phyloP scores from a whole-genome alignment of 306 rosid species.

The Calophaca sinica region DNA sequence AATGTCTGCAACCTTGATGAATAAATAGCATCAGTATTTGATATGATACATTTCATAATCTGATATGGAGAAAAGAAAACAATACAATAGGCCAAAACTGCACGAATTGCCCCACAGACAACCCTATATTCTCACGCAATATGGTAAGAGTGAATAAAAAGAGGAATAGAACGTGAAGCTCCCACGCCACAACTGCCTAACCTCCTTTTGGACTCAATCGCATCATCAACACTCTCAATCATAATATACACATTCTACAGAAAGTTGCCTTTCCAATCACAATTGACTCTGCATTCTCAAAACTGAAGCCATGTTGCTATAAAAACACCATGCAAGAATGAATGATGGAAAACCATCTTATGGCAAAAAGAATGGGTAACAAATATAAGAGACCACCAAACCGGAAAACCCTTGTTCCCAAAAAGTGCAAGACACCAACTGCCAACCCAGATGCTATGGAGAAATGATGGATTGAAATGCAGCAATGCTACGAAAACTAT shows the following conservation, averaged over 20 bases:
- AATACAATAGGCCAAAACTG: slow-evolving; percentile 62
- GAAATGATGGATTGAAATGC: slow-evolving; percentile 74
- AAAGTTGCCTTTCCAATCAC: slow-evolving; percentile 58
- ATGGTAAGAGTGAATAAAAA: slow-evolving; percentile 30
- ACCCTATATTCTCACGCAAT: slow-evolving; percentile 63
- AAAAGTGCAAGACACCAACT: slow-evolving; percentile 49
- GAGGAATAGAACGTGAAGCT: slow-evolving; percentile 44
- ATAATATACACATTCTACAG: slow-evolving; percentile 78
- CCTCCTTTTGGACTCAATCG: slow-evolving; percentile 55
- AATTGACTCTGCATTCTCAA: slow-evolving; percentile 66
- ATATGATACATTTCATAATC: slow-evolving; percentile 51
- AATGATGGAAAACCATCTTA: slow-evolving; percentile 74
- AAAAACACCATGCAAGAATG: slow-evolving; percentile 63
- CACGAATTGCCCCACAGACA: slow-evolving; percentile 62
- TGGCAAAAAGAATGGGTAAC: slow-evolving; percentile 77
- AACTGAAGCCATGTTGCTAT: slow-evolving; percentile 62
- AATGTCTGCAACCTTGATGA: slow-evolving; percentile 42
- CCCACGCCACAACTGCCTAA: slow-evolving; percentile 54
- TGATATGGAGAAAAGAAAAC: slow-evolving; percentile 11
- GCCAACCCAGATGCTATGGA: slow-evolving; percentile 47
- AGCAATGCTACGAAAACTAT: slow-evolving; percentile 42
- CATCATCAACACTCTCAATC: slow-evolving; percentile 52
- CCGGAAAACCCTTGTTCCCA: slow-evolving; percentile 43
- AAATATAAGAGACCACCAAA: slow-evolving; percentile 61
- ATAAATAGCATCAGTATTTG: slow-evolving; percentile 42